Conservation (phyloP, 495 filamentous ascomycete species). For the Amorphotheca resinae region DNA sequence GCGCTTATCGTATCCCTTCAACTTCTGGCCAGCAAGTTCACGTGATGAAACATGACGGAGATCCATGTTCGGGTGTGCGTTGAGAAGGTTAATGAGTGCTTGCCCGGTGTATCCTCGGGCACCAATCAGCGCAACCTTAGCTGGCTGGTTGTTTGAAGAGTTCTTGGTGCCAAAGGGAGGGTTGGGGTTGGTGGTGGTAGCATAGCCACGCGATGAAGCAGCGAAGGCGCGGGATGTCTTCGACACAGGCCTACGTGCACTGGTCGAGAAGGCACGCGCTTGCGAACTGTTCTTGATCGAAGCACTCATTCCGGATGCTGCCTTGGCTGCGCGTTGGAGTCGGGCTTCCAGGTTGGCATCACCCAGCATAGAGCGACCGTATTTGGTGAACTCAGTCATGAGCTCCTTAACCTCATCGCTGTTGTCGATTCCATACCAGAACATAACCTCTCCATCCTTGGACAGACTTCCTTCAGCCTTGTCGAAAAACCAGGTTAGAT, state of each 20-base stretch:
- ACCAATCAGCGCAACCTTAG: constrained; percentile 83
- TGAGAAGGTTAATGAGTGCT: constrained; percentile 80
- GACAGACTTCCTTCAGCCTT: constrained; percentile 89
- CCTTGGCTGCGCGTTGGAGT: constrained; percentile 63
- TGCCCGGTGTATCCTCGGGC: constrained; percentile 95
- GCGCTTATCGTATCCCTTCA: constrained; percentile 87
- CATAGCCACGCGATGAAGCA: constrained; percentile 32
- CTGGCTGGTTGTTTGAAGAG: constrained; percentile 66
- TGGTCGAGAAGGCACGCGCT: constrained; percentile 51
- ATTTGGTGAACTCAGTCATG: constrained; percentile 74
- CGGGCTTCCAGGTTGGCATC: constrained; percentile 81
- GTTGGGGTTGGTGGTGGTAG: constrained; percentile 85
- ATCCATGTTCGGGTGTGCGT: constrained; percentile 87
- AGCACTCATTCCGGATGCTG: constrained; percentile 44
- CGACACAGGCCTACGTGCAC: constrained; percentile 27
- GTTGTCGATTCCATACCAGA: constrained; percentile 88
- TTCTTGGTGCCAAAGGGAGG: constrained; percentile 93
- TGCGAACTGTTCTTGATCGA: constrained; percentile 38
- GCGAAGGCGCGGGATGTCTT: constrained; percentile 2
- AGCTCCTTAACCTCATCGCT: constrained; percentile 76
- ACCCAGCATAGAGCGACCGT: constrained; percentile 81
- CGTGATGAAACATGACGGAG: constrained; percentile 89
- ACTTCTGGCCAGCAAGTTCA: constrained; percentile 79
- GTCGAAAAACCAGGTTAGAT: constrained; percentile 97
- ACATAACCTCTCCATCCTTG: constrained; percentile 76